Evolutionary conservation across 495 filamentous ascomycete species (phyloP), one percentile per base, ranked within the genome.

Genomic region (Elasticomyces elasticus): DNA sequence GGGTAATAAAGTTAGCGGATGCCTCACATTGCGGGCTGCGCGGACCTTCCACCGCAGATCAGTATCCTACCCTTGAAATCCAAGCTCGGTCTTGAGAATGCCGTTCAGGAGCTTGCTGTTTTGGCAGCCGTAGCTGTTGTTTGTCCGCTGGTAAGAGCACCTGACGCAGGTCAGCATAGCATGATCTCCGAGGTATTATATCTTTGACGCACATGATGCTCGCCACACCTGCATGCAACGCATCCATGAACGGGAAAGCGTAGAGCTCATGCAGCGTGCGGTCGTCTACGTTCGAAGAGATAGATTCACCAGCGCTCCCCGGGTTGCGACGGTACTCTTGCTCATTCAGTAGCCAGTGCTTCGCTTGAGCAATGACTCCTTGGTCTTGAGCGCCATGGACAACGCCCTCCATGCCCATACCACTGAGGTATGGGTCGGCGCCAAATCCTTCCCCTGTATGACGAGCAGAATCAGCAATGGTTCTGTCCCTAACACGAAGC

Each of bases 61-160:
- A 40, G 19, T 40, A 15, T 40, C 35, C 35, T 40, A 40, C 35
- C 35, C 91, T 59, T 95, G 90, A 65, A 97, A 97, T 9, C 89
- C 91, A 7, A 95, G 70, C 66, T 97, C 91, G 62, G 95, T 90
- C 63, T 94, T 94, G 5, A 97, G 71, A n/a, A 95, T 79, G 1
- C 90, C 88, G 64, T 95, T 97, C 47, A 97, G 68, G 5, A 94
- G 70, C 66, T 94, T 92, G 68, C 86, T 92, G 69, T 97, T 97
- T 19, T 86, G 85, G 62, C 91, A 97, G 1, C 88, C 79, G 66
- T 95, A 88, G 49, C 84, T 88, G 65, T 91, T 91, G 67, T 97
- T 97, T n/a, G n/a, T n/a, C 56, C 94, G 77, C 79, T 83, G 82
- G 62, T 94, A 89, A 62, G 94, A 94, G 25, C 79, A n/a, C n/a